These are phyloP conservation scores for Aureobasidium melanogenum DNA, from an alignment of 2,329 filamentous ascomycete species.

Conservation along the genomic window DNA sequence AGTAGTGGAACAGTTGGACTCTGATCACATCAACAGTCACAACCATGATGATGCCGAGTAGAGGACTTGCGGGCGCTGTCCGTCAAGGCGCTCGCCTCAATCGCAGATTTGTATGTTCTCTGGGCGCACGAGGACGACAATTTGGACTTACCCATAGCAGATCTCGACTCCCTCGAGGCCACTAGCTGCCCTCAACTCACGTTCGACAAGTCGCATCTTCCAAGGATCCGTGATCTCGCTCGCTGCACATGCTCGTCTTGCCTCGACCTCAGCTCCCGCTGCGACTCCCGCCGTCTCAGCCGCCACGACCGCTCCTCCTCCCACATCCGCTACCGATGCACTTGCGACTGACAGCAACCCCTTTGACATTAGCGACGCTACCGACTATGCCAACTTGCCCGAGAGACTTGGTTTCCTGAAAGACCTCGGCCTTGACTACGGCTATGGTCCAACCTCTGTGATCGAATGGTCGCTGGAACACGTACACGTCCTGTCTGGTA, in stretches of 20 bases:
- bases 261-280: slow-evolving; percentile 10
- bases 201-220: neutral
- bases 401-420: slow-evolving; percentile 77
- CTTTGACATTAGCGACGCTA: neutral
- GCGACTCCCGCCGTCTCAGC: neutral
- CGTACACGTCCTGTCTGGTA: slow-evolving; percentile 63
- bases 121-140: neutral
- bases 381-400: slow-evolving; percentile 1
- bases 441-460: slow-evolving; percentile 65
- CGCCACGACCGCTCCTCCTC: slow-evolving; percentile 1
- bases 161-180: slow-evolving; percentile 4
- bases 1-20: neutral
- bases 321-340: slow-evolving; percentile 1
- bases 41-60: slow-evolving; percentile 14
- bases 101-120: slow-evolving; percentile 11
- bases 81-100: slow-evolving; percentile 6
- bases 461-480: slow-evolving; percentile 76
- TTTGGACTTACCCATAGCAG: neutral
- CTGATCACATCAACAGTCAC: neutral
- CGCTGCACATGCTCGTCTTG: slow-evolving; percentile 13
- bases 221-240: slow-evolving; percentile 1
- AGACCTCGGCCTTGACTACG: slow-evolving; percentile 76
- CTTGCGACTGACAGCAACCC: neutral
- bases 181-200: neutral
- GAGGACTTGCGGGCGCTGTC: slow-evolving; percentile 8